These are phyloP conservation scores for Botrytis hyacinthi DNA, from an alignment of 2,329 filamentous ascomycete genomes.

Conservation along the genomic window DNA sequence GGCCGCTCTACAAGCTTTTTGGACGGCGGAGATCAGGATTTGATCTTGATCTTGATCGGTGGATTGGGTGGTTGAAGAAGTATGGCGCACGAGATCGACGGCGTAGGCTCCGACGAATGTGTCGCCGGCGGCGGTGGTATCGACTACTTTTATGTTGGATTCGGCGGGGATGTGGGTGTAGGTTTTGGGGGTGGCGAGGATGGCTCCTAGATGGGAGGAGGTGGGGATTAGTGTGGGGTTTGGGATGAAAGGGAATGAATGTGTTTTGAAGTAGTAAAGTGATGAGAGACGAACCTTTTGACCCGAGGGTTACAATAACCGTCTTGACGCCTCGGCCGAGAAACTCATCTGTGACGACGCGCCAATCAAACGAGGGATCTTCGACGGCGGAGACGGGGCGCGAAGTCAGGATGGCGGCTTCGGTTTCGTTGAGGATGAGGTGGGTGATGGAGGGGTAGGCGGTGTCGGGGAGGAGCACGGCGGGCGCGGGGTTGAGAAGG, in stretches of 20 bases:
- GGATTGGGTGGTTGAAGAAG: slow-evolving; percentile 21
- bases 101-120: slow-evolving; percentile 91
- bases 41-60: neutral
- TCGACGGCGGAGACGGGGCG: slow-evolving; percentile 43
- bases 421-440: slow-evolving; percentile 86
- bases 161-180: slow-evolving; percentile 60
- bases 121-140: slow-evolving; percentile 92
- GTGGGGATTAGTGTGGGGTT: neutral
- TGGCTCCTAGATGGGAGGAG: slow-evolving; percentile 49
- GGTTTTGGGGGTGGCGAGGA: slow-evolving; percentile 51
- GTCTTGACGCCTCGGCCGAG: slow-evolving; percentile 67
- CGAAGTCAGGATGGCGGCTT: slow-evolving; percentile 71
- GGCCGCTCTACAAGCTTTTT: slow-evolving; percentile 60
- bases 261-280: neutral
- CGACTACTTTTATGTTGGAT: slow-evolving; percentile 71
- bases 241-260: neutral
- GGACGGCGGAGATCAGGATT: slow-evolving; percentile 46
- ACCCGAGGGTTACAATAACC: slow-evolving; percentile 81
- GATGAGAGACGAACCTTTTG: slow-evolving; percentile 54
- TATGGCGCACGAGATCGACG: slow-evolving; percentile 59
- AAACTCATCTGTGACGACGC: slow-evolving; percentile 57
- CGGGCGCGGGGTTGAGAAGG: slow-evolving; percentile 83
- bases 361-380: slow-evolving; percentile 45
- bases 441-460: slow-evolving; percentile 70
- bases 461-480: slow-evolving; percentile 62